Conservation (phyloP, 441 rosid species). For the Francoa sonchifolia region DNA sequence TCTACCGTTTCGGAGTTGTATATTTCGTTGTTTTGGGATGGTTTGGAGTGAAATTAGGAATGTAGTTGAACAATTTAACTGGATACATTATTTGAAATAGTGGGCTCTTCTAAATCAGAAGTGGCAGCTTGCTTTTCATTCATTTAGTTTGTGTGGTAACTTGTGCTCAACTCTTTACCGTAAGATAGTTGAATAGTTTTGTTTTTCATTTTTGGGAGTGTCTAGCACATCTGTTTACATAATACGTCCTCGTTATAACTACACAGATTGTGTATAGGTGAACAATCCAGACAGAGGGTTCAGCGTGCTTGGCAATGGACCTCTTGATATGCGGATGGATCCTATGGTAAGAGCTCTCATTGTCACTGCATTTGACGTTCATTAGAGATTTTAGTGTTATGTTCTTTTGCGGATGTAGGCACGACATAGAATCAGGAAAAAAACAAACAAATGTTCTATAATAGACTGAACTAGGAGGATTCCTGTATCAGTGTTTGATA, state of each 20-base stretch:
- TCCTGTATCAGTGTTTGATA: no score
- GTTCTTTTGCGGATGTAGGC: no score
- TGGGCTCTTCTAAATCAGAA: no score
- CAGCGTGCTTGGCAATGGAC: slow-evolving; percentile 69
- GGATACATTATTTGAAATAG: not conserved
- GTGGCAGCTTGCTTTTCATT: no score
- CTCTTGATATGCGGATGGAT: slow-evolving; percentile 98
- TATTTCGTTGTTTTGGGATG: no score
- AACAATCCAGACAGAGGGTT: slow-evolving; percentile 83
- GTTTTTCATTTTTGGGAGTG: not conserved
- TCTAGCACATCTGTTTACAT: not conserved
- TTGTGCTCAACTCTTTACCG: not conserved
- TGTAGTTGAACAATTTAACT: no score
- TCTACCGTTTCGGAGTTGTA: not conserved
- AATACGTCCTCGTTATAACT: not conserved
- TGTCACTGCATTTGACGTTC: no score
- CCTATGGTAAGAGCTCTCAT: slow-evolving; percentile 42
- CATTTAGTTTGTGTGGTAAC: not conserved
- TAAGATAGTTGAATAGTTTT: not conserved
- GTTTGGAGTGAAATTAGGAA: no score
- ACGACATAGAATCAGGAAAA: no score
- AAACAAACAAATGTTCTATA: no score
- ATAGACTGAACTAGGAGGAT: no score
- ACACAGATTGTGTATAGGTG: slow-evolving; percentile 40
- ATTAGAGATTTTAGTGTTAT: no score